Base-by-base conservation (phyloP, 352 stramenopile species). In the Phytophthora multivora region DNA sequence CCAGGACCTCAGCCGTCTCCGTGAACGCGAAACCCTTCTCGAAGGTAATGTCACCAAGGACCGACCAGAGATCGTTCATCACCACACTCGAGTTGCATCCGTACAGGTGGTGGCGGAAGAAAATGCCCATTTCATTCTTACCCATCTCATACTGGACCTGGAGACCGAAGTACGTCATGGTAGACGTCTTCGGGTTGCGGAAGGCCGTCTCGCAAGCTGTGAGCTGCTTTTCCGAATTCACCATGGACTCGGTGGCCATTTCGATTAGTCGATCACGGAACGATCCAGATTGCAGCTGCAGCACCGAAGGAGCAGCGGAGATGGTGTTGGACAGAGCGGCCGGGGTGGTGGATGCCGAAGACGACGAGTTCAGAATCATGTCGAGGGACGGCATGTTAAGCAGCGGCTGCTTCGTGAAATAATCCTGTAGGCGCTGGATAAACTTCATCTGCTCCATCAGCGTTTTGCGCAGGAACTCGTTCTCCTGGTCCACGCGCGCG, bases 401-500 rank as follows among this genome's bases (percentile, higher is more conserved):
- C 41, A 96, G 73, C 40, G 87, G 87, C 73, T 96, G 87, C 76
- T 96, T 96, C 36, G 85, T 93, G 60, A 96, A 96, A 66, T 96
- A 96, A 67, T 96, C 87, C 69, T 96, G 87, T 26, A 96, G 75
- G 19, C 85, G 77, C 73, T 96, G 87, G 50, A 96, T 96, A 50
- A 96, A 96, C 74, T 96, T 96, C 87, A 96, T 96, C 79, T 96
- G 87, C 59, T 96, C 87, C 85, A 94, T 96, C 16, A 96, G 59
- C 46, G 87, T 96, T 68, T 93, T 93, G 46, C 87, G 82, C 52
- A 96, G 48, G 48, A 96, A 96, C 64, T 96, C 87, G 61, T 96
- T 96, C 63, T 96, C 87, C 69, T 96, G 85, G 65, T 96, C 87
- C 28, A 96, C 87, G 31, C 87, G 87, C 13, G 87, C 87, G 19